phyloP scores from a whole-genome alignment of 257 asterid genomes.

The Cinchona pubescens region DNA sequence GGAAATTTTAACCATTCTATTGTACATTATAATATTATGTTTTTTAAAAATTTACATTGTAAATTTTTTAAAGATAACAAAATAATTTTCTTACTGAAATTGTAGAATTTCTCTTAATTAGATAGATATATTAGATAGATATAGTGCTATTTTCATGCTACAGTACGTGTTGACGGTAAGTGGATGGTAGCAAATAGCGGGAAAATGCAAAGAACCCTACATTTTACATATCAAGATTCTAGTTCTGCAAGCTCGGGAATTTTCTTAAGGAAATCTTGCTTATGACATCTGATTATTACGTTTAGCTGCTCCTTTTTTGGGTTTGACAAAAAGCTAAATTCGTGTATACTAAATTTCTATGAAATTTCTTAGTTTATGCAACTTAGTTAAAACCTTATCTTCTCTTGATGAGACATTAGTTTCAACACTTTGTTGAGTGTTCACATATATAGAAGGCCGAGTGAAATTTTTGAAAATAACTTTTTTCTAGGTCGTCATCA shows the following conservation, averaged over 20 bases:
- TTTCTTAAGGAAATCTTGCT: neutral
- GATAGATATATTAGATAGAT: no score
- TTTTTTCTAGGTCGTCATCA: neutral
- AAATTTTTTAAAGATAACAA: no score
- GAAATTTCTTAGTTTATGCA: neutral
- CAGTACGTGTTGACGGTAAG: no score
- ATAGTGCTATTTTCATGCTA: neutral
- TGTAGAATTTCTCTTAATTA: no score
- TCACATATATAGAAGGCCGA: neutral
- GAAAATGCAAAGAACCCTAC: neutral
- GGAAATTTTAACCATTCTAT: no score
- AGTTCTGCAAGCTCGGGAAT: neutral
- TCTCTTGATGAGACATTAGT: neutral
- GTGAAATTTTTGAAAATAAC: neutral
- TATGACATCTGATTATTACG: neutral
- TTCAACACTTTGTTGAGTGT: neutral
- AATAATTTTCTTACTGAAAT: no score
- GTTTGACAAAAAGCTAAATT: neutral
- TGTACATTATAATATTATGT: no score
- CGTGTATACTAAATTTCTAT: neutral
- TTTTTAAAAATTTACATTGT: no score
- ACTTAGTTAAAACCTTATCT: neutral
- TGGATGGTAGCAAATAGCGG: no score
- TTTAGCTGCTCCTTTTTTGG: neutral
- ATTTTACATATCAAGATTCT: neutral